A percentile compares a stretch with the other conserved stretches of the same genome.
These are phyloP conservation scores for Microstegium vimineum DNA, from an alignment of 176 grass and related monocot genomes.

Conservation along the genomic window DNA sequence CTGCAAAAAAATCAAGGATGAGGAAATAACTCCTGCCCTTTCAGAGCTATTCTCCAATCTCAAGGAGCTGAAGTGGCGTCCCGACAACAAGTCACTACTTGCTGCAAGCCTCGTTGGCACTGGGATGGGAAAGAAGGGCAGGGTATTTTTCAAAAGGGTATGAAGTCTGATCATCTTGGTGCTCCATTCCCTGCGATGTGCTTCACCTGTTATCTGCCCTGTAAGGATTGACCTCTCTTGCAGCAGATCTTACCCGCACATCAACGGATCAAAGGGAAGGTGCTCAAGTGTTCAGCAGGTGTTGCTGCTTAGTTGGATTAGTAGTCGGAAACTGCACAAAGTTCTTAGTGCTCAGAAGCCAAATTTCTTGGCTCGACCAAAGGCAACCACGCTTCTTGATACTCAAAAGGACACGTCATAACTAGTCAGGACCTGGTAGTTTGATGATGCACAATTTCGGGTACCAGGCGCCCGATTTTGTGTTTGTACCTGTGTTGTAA, in stretches of 20 bases:
- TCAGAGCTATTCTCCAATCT: constrained; percentile 78
- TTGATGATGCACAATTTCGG: neutral
- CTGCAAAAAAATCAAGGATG: constrained; percentile 83
- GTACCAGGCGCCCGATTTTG: neutral
- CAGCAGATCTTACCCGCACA: constrained; percentile 67
- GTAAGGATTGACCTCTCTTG: constrained; percentile 48
- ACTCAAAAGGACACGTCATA: neutral
- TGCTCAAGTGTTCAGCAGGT: constrained; percentile 31
- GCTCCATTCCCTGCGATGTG: constrained; percentile 31
- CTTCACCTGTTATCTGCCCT: constrained; percentile 33
- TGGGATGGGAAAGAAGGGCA: constrained; percentile 83
- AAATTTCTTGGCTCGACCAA: neutral
- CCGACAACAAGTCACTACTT: constrained; percentile 69
- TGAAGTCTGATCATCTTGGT: constrained; percentile 42
- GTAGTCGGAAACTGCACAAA: constrained; percentile 2
- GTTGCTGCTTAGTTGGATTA: constrained; percentile 23
- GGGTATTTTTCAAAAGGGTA: constrained; percentile 95
- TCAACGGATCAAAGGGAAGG: constrained; percentile 53
- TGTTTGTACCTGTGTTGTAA: constrained; percentile 32
- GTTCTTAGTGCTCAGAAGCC: neutral
- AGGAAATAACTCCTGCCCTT: constrained; percentile 67
- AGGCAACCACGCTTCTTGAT: neutral
- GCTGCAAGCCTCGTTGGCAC: constrained; percentile 56
- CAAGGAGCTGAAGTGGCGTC: constrained; percentile 95
- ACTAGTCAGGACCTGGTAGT: constrained; percentile 1